Evolutionary conservation across 2,329 filamentous ascomycete species (phyloP).

Genomic region (Cryphonectria parasitica): DNA sequence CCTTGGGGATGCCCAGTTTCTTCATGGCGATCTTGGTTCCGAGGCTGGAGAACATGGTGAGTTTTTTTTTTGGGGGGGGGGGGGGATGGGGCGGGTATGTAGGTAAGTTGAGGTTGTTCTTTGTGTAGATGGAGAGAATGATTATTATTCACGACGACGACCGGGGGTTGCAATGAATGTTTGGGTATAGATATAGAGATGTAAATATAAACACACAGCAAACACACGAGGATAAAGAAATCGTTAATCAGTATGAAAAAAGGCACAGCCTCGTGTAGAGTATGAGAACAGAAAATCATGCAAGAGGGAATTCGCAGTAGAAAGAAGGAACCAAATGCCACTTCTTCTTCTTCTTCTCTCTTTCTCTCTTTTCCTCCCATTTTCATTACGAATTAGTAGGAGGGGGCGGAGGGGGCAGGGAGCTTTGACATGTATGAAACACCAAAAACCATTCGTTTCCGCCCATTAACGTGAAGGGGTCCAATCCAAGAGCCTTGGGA

Average conservation of each 20-base stretch:
- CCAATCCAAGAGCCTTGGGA: slow-evolving; percentile 1
- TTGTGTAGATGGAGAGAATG: background rate
- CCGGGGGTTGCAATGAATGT: no score
- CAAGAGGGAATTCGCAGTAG: no score
- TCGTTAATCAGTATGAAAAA: slow-evolving; percentile 19
- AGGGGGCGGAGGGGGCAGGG: background rate
- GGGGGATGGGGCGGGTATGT: no score
- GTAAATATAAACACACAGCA: background rate
- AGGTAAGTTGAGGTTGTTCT: background rate
- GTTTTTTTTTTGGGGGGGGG: no score
- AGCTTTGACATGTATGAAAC: slow-evolving; percentile 8
- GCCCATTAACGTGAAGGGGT: background rate
- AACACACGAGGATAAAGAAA: slow-evolving; percentile 15
- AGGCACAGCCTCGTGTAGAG: background rate
- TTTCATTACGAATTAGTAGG: slow-evolving; percentile 2
- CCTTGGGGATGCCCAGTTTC: slow-evolving; percentile 57
- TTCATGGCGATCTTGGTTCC: slow-evolving; percentile 62
- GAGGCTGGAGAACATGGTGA: slow-evolving; percentile 58
- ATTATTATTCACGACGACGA: no score
- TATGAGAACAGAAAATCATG: background rate
- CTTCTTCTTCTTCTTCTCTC: background rate
- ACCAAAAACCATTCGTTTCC: slow-evolving; percentile 19
- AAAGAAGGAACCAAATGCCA: no score
- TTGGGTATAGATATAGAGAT: no score
- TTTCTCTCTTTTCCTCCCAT: background rate